Evolutionary conservation across 2,329 filamentous ascomycete species (phyloP).

Genomic region (Dothideomycetes sp.): DNA sequence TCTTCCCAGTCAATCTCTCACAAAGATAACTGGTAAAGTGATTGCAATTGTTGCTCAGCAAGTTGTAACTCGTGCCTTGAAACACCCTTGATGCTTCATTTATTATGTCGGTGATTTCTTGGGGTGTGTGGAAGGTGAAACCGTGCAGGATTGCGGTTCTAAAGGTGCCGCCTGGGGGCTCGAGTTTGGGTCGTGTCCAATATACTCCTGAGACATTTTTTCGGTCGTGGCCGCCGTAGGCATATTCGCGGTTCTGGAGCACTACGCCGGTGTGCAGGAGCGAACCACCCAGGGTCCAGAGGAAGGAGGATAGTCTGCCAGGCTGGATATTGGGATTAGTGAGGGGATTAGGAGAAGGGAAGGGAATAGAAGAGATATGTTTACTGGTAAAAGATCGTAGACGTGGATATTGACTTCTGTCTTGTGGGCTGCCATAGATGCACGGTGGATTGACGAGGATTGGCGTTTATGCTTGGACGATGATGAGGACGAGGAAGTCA

Average conservation of each 20-base stretch:
- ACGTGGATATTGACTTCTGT: conserved; percentile 30
- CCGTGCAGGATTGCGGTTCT: conserved; percentile 67
- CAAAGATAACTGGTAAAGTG: conserved; percentile 76
- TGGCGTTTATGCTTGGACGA: conserved; percentile 6
- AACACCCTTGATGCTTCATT: conserved; percentile 60
- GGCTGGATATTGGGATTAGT: conserved; percentile 40
- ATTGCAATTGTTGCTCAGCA: conserved; percentile 79
- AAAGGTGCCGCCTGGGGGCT: conserved; percentile 71
- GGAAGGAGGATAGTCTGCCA: conserved; percentile 61
- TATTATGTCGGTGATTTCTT: conserved; percentile 64
- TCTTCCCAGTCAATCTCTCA: conserved; percentile 58
- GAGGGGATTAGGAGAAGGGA: background rate
- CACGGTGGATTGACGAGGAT: conserved; percentile 8
- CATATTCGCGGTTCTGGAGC: conserved; percentile 72
- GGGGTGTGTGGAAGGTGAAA: conserved; percentile 59
- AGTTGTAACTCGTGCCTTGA: conserved; percentile 66
- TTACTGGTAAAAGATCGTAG: conserved; percentile 30
- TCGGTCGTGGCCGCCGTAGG: conserved; percentile 72
- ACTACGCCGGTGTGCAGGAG: conserved; percentile 77
- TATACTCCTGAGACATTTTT: conserved; percentile 68
- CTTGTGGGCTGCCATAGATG: conserved; percentile 16
- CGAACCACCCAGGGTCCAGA: conserved; percentile 70
- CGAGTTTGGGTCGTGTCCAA: conserved; percentile 60
- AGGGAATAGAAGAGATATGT: background rate
- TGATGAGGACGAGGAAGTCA: background rate